Base-by-base conservation (phyloP, 2,329 filamentous ascomycete genomes). In the Cladosporium sp. region DNA sequence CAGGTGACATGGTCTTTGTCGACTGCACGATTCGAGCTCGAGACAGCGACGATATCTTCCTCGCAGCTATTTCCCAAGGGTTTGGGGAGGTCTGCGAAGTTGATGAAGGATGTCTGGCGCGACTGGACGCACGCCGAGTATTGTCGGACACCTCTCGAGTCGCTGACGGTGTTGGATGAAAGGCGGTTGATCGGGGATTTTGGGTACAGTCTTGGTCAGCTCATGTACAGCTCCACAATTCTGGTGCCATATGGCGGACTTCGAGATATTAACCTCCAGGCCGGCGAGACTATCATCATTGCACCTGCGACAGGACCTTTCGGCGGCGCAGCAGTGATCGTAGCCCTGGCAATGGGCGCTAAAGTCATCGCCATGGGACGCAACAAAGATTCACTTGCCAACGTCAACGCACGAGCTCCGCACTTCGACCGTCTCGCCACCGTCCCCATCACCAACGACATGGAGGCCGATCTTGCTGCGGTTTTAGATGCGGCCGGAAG, bases 271-370 rank as follows among this genome's bases (percentile, higher is more conserved):
- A 62, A 64, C 5, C 50, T 80, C 12, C 62, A 70, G 43, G 59
- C 73, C 0, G 76, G 77, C 3, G 73, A 80, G 54, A 77, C 70
- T 0, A 64, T 81, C 19, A 62, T 81, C 32, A 60, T 81, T 0
- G 64, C 63, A 12, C 78, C 78, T 0, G 78, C 77, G 0, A 80
- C 77, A 0, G 78, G 79, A 0, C 58, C 58, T 0, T 81, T 73
- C 55, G 73, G 77, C 0, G 72, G 76, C 4, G 73, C 72, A 0
- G 77, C 68, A 0, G 77, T 80, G 1, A 57, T 70, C 4, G 61
- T 77, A 4, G 78, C 78, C 0, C 52, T 76, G 0, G 73, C 76
- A 0, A 70, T 80, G 61, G 79, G 78, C 0, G 77, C 76, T 3
- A 68, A 66, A 8, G 78, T 82, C 2, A 70, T 82, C 29, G 78